These are phyloP conservation scores for Aureobasidium leucospermi DNA, from an alignment of 2,329 filamentous ascomycete species.

Conservation along the genomic window DNA sequence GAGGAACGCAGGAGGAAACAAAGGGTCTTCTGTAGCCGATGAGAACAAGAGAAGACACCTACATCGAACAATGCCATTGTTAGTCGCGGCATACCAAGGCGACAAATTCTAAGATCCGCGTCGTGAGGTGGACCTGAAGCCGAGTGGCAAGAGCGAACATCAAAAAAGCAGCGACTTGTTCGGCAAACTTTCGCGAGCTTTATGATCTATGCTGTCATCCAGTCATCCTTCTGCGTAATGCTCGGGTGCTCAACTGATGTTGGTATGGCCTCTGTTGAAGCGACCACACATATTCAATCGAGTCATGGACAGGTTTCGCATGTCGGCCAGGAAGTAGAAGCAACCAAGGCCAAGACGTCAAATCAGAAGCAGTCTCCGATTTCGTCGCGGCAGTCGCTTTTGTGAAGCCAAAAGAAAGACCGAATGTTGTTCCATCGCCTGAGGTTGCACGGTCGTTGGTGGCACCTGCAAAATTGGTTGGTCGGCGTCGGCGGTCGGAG, in stretches of 20 bases:
- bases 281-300: background rate
- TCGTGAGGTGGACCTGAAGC: constrained; percentile 1
- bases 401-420: background rate
- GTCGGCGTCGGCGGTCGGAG: background rate
- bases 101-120: background rate
- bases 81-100: background rate
- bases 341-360: background rate
- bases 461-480: background rate
- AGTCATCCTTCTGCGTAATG: background rate
- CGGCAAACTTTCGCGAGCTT: background rate
- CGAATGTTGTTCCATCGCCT: background rate
- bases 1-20: background rate
- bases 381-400: background rate
- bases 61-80: background rate
- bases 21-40: background rate
- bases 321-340: background rate
- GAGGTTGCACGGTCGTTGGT: background rate
- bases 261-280: background rate
- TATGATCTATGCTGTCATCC: background rate
- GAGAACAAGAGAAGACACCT: background rate
- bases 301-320: background rate
- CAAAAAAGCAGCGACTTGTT: background rate
- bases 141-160: constrained; percentile 6
- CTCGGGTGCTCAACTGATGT: background rate
- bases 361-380: background rate